Evolutionary conservation across 257 asterid genomes (phyloP), one percentile per base, ranked within the genome.

Genomic region (Gentiana macrophylla): DNA sequence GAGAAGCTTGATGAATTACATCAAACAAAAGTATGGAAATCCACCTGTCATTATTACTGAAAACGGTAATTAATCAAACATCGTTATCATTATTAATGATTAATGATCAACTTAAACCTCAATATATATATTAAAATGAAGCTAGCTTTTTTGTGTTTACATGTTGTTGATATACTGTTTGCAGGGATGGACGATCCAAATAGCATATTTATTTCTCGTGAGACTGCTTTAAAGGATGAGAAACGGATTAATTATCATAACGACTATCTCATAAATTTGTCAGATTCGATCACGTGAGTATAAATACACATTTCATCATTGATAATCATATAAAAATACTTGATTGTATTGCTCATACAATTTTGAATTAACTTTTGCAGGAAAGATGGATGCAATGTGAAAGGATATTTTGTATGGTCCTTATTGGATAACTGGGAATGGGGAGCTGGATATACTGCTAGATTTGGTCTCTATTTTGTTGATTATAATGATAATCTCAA

Each of bases 391-490:
- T 91, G 98, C 82, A 81, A 91, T 35, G 90, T 91, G 64, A 75
- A 59, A 62, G 97, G 98, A 8, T 87, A 91, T 66, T 91, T 91
- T 41, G 93, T 50, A 1, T 91, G 98, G 98, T 91, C 98, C 11
- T 43, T 91, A 62, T 67, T 91, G 37, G 98, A 91, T 66, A 87
- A 91, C 47, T 91, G 97, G 98, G 94, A 91, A 77, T 84, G 97
- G 98, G 75, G 60, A 53, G 92, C 88, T 63, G 95, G 94, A 57
- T 87, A 35, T 55, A 74, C 72, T 11, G 81, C 89, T 1, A 77
- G 98, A 47, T 91, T 91, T 53, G 97, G 97, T 50, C 64, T 91
- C 4, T 83, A 83, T 74, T 91, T 62, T 51, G 98, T 91, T 6
- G 95, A 91, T 74, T 91, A 71, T 57, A 80, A 83, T 0, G 84